phyloP scores from a whole-genome alignment of 768 basidiomycete genomes.

The Mrakia hoshinonis region DNA sequence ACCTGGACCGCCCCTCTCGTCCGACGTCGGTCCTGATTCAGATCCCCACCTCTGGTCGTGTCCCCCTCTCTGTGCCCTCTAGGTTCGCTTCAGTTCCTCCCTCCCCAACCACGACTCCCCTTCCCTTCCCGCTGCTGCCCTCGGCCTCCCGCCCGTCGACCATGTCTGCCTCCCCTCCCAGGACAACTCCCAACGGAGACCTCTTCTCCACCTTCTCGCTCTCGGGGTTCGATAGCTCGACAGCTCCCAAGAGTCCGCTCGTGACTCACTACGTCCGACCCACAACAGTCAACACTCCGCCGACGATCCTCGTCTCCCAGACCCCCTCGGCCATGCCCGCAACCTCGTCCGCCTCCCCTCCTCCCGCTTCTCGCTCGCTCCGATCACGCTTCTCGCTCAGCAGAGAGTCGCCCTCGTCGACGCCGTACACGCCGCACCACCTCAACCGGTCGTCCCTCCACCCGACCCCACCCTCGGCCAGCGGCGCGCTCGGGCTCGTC shows the following conservation, averaged over 20 bases:
- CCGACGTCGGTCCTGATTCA: too few relatives aligned
- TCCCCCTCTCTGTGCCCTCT: too few relatives aligned
- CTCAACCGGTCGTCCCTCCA: background rate
- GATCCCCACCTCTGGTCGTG: too few relatives aligned
- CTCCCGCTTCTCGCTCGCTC: background rate
- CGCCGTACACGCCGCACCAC: background rate
- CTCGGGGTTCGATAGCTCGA: background rate
- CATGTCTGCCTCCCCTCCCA: too few relatives aligned
- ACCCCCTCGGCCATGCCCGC: background rate
- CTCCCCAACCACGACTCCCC: too few relatives aligned
- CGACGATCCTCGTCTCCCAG: background rate
- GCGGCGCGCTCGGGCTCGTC: background rate
- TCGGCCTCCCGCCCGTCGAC: too few relatives aligned
- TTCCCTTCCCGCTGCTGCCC: too few relatives aligned
- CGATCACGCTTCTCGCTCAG: conserved; percentile 6
- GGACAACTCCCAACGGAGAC: background rate
- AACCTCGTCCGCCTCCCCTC: background rate
- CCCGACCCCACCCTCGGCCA: background rate
- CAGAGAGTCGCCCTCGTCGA: background rate
- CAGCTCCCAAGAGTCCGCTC: background rate
- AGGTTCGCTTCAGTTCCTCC: too few relatives aligned
- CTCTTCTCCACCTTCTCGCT: background rate
- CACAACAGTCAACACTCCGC: background rate
- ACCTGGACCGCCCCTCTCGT: too few relatives aligned
- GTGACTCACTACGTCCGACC: background rate